Evolutionary conservation across 1,284 basidiomycete genomes (phyloP), one percentile per base, ranked within the genome.

Genomic region (Thelephora terrestris): DNA sequence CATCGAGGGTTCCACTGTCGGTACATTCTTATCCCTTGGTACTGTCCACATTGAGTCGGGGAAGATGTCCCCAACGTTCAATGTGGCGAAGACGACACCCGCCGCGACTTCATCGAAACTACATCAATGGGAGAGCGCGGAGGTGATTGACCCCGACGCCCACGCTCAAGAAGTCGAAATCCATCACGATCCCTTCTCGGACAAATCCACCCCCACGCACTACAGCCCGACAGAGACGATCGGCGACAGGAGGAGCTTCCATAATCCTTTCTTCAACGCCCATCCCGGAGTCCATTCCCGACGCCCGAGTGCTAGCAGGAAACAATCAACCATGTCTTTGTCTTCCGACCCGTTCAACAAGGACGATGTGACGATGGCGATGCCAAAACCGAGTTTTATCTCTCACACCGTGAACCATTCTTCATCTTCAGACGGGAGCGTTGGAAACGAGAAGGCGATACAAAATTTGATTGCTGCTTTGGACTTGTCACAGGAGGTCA

Each of bases 41-140:
- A 64, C 64, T 20, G 56, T 63, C 20, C 64, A 61, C 47, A 68
- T 75, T 27, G 63, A 64, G 58, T 75, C 78, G 2, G 73, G 77
- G 6, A 64, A 69, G n/a, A 61, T 73, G 61, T 67, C 66, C 2
- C 63, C 66, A 18, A 61, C 64, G 16, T 36, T 63, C 43, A 69
- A 66, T 47, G 68, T 71, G 57, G 79, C 76, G 23, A 78, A 78
- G 58, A 73, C 72, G 51, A 84, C 82, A 4, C 81, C 82, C 40
- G 65, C 67, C 9, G 71, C 77, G 9, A 75, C 66, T 14, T 56
- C 63, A 2, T 72, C 73, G 2, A 63, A 66, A 14, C 57, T 68
- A 5, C 82, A 85, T 63, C 71, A 59, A 36, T 85, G 83, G 83
- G 77, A 85, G 61, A 80, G 79, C 5, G 83, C 83, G 0, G 80